Percentiles rank a stretch among this genome's conserved stretches.
Conservation (phyloP, 805 yeast species). For the Suhomyces pyralidae region DNA sequence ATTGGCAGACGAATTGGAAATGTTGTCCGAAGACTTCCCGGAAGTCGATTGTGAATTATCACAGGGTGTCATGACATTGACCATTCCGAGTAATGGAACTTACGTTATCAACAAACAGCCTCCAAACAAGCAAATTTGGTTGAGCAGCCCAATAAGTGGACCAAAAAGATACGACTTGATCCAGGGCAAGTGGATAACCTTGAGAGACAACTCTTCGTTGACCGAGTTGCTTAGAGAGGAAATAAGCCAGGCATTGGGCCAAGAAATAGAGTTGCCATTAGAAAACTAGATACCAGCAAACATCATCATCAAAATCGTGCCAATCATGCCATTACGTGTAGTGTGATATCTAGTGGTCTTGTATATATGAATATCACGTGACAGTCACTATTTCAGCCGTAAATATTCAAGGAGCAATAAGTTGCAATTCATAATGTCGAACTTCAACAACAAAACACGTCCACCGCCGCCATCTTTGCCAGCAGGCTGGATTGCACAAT, state of each 20-base stretch:
- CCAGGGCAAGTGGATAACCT: constrained; percentile 72
- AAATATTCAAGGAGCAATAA: background rate
- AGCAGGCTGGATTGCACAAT: constrained; percentile 33
- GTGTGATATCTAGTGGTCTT: background rate
- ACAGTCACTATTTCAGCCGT: background rate
- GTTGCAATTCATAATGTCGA: background rate
- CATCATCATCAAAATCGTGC: too few species aligned
- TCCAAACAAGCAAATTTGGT: constrained; percentile 95
- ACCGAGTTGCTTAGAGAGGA: constrained; percentile 35
- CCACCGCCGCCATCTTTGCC: constrained; percentile 18
- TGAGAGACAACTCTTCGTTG: constrained; percentile 55
- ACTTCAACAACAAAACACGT: background rate
- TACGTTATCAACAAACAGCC: constrained; percentile 97
- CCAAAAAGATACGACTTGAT: constrained; percentile 75
- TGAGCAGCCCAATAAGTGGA: constrained; percentile 89
- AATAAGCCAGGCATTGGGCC: constrained; percentile 22
- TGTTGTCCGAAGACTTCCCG: constrained; percentile 58
- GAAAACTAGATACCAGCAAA: constrained; percentile 1
- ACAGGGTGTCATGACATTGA: constrained; percentile 83
- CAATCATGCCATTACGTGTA: background rate
- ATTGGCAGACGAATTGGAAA: constrained; percentile 65
- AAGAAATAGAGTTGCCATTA: constrained; percentile 12
- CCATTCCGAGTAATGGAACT: constrained; percentile 68
- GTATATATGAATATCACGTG: background rate
- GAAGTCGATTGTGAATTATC: constrained; percentile 73